Base-by-base conservation (phyloP, 208 protist species). In the Crithidia fasciculata region DNA sequence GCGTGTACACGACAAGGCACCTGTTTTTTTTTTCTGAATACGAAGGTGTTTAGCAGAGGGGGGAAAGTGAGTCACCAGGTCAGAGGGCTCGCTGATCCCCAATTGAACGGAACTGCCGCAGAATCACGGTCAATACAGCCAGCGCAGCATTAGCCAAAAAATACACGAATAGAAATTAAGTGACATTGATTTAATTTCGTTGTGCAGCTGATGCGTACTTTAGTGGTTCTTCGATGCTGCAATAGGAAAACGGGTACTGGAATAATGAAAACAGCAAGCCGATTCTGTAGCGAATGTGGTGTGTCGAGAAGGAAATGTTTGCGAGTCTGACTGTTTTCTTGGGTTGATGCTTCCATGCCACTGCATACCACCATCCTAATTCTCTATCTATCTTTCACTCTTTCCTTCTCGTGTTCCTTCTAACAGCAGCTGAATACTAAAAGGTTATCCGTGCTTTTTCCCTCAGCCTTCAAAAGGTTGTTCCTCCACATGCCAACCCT, bases 381-480 rank as follows among this genome's bases (percentile, higher is more conserved):
- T 36, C 74, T 50, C 40, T 61, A 55, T 73, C 19, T 62, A 74
- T 55, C 43, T 71, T 62, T 69, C 50, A 56, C 70, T 65, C 54
- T 44, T 71, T 56, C 28, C 41, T 39, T 57, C 54, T 49, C 12
- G 39, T 49, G 45, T 49, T 49, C 7, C 37, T 9, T 8, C 28
- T 1, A 0, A 1, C 28, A 28, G 28, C 28, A 28, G 28, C 28
- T 28, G 28, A 28, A 28, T 28, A 28, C 28, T 28, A 28, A 0
- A 28, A 28, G 1, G 1, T 28, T 28, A 28, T 28, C 28, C 28
- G 28, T 28, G 28, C 28, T 28, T 28, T 28, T 28, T 7, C 40
- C 19, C 57, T 12, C 39, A 6, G 57, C 12, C 57, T 19, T 2
- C 40, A 61, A 12, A 10, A 12, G 10, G 18, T 28, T 28, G 28